Conservation (phyloP, 305 asterid species). For the Fraxinus albicans region DNA sequence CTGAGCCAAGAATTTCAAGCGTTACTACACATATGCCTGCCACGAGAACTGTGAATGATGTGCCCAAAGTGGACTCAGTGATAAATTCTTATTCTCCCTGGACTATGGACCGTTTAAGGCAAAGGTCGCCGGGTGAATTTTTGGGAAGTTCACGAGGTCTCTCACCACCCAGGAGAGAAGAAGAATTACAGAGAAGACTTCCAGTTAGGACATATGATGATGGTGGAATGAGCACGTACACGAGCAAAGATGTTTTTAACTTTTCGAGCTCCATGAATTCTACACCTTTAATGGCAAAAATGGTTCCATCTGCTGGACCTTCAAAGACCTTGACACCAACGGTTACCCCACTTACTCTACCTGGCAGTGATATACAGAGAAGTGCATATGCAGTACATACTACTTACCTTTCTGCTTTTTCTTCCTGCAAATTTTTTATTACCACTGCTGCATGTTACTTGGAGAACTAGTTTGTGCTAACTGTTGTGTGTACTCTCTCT, state of each 20-base stretch:
- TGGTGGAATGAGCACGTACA: conserved; percentile 42
- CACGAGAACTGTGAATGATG: conserved; percentile 38
- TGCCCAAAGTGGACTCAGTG: conserved; percentile 41
- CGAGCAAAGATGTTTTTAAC: conserved; percentile 54
- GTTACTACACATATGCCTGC: conserved; percentile 25
- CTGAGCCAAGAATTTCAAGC: conserved; percentile 38
- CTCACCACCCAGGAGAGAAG: conserved; percentile 57
- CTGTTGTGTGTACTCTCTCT: not conserved
- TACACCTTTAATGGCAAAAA: conserved; percentile 43
- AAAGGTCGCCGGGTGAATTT: conserved; percentile 68
- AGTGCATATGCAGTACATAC: conserved; percentile 55
- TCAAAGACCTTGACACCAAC: conserved; percentile 44
- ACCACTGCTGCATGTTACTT: conserved; percentile 6
- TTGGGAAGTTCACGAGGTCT: conserved; percentile 47
- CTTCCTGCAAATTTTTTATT: conserved; percentile 14
- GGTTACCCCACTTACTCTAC: conserved; percentile 35
- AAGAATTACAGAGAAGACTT: conserved; percentile 44
- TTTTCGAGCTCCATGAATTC: conserved; percentile 50
- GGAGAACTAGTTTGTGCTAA: conserved; percentile 9
- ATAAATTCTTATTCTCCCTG: conserved; percentile 64
- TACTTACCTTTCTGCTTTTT: conserved; percentile 15
- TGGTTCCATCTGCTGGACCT: conserved; percentile 53
- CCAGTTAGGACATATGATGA: conserved; percentile 52
- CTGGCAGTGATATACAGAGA: conserved; percentile 51
- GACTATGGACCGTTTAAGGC: conserved; percentile 73